Percentiles rank a stretch among this genome's conserved stretches.
Evolutionary conservation across 768 basidiomycete genomes (phyloP).

Genomic region (Chalciporus chontae): DNA sequence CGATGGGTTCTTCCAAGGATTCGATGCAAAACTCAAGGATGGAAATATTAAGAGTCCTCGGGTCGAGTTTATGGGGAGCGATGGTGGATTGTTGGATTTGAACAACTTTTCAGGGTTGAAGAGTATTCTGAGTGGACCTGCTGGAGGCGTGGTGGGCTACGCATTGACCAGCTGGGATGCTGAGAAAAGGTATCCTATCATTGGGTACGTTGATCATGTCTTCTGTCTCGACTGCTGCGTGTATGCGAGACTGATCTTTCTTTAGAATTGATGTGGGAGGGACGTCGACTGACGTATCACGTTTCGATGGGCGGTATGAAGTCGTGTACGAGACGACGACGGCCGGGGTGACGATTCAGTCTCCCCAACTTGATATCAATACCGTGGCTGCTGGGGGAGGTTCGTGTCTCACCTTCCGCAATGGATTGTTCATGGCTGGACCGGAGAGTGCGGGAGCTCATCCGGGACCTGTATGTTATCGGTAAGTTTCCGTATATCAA

Average conservation of each 20-base stretch:
- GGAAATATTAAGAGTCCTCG: slow-evolving; percentile 56
- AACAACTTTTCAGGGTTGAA: slow-evolving; percentile 89
- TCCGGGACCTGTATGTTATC: slow-evolving; percentile 90
- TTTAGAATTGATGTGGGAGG: slow-evolving; percentile 87
- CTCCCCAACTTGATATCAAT: slow-evolving; percentile 92
- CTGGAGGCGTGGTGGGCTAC: slow-evolving; percentile 95
- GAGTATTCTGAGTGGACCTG: slow-evolving; percentile 90
- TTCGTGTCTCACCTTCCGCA: slow-evolving; percentile 81
- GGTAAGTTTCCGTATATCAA: slow-evolving; percentile 41
- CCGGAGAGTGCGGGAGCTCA: slow-evolving; percentile 93
- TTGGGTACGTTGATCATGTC: slow-evolving; percentile 55
- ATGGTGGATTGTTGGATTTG: slow-evolving; percentile 80
- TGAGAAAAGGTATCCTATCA: slow-evolving; percentile 65
- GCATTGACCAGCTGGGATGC: slow-evolving; percentile 87
- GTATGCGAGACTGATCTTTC: not conserved
- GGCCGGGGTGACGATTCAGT: slow-evolving; percentile 89
- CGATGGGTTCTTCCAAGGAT: slow-evolving; percentile 88
- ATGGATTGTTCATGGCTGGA: slow-evolving; percentile 87
- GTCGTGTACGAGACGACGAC: slow-evolving; percentile 95
- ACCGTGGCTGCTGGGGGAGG: slow-evolving; percentile 96
- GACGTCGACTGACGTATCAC: slow-evolving; percentile 92
- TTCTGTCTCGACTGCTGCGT: not conserved
- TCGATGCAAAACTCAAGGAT: slow-evolving; percentile 70
- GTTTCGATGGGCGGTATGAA: slow-evolving; percentile 89
- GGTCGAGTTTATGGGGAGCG: slow-evolving; percentile 95